Conservation (phyloP, 805 yeast genomes). For the Kodamaea lidongshanica region DNA sequence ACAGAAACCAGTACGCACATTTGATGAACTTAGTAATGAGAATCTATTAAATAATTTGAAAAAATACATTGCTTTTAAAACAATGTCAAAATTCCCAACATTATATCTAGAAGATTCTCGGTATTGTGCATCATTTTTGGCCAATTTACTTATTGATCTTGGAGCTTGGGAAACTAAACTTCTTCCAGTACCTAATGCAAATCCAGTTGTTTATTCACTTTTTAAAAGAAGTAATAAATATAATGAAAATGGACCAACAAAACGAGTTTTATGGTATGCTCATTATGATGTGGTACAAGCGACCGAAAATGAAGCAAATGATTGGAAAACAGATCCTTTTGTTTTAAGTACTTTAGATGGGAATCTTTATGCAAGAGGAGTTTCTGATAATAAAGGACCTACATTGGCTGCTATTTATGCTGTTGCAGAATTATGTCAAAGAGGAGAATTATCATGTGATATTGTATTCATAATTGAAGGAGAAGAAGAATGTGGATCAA, state of each 20-base stretch:
- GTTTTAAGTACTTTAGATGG: conserved; percentile 72
- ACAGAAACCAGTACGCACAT: conserved; percentile 1
- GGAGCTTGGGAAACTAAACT: conserved; percentile 68
- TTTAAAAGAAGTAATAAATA: conserved; percentile 44
- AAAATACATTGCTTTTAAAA: conserved; percentile 59
- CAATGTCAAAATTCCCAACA: conserved; percentile 73
- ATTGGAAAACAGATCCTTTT: conserved; percentile 80
- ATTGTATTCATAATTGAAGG: conserved; percentile 86
- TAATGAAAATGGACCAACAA: conserved; percentile 8
- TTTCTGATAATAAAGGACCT: conserved; percentile 94
- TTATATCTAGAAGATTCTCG: conserved; percentile 71
- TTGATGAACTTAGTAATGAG: conserved; percentile 42
- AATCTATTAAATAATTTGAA: conserved; percentile 57
- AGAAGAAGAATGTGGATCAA: conserved; percentile 91
- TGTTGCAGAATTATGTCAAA: conserved; percentile 61
- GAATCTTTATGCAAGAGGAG: conserved; percentile 85
- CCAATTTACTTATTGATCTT: conserved; percentile 52
- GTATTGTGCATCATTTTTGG: conserved; percentile 74
- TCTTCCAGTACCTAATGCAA: conserved; percentile 68
- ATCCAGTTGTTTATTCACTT: conserved; percentile 77
- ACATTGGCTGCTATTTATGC: conserved; percentile 80
- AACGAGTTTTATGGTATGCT: conserved; percentile 78
- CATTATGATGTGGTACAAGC: conserved; percentile 95
- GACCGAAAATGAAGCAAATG: conserved; percentile 39
- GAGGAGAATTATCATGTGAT: conserved; percentile 54